Conservation (phyloP, 352 stramenopile species). For the Globisporangium middletonii region DNA sequence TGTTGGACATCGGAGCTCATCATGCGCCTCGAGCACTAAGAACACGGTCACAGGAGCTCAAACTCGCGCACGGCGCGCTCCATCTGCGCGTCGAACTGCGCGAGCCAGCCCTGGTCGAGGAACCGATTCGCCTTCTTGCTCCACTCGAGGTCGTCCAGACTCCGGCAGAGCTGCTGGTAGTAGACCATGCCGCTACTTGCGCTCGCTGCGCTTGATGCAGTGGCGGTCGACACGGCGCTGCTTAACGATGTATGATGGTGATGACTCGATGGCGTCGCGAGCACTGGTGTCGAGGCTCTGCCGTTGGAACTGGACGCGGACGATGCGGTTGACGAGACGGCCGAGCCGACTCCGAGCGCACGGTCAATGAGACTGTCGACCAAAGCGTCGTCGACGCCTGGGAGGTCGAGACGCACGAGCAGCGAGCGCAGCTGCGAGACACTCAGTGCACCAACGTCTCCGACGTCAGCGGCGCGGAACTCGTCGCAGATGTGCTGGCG, state of each 20-base stretch:
- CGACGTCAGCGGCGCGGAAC: constrained; percentile 36
- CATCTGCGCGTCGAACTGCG: constrained; percentile 78
- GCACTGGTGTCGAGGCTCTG: neutral
- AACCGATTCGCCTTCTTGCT: constrained; percentile 72
- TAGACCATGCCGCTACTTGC: constrained; percentile 20
- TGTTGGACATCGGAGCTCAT: neutral
- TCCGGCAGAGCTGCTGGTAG: constrained; percentile 42
- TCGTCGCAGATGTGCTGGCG: constrained; percentile 65
- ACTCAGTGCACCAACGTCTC: constrained; percentile 32
- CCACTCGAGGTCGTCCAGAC: constrained; percentile 58
- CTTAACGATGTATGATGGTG: too few relatives aligned
- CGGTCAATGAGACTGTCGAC: constrained; percentile 45
- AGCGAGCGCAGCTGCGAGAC: constrained; percentile 38
- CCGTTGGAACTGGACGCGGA: neutral
- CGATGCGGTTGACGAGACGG: neutral
- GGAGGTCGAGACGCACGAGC: constrained; percentile 38
- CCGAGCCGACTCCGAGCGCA: constrained; percentile 1
- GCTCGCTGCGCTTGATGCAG: neutral
- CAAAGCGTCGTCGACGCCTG: constrained; percentile 39
- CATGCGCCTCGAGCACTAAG: neutral
- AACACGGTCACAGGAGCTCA: constrained; percentile 39
- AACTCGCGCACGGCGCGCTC: constrained; percentile 66
- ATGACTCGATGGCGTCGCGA: neutral
- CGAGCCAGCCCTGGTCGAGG: constrained; percentile 69
- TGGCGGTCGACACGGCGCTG: neutral